phyloP scores from a whole-genome alignment of 495 filamentous ascomycete species.

The Coniosporium apollinis region DNA sequence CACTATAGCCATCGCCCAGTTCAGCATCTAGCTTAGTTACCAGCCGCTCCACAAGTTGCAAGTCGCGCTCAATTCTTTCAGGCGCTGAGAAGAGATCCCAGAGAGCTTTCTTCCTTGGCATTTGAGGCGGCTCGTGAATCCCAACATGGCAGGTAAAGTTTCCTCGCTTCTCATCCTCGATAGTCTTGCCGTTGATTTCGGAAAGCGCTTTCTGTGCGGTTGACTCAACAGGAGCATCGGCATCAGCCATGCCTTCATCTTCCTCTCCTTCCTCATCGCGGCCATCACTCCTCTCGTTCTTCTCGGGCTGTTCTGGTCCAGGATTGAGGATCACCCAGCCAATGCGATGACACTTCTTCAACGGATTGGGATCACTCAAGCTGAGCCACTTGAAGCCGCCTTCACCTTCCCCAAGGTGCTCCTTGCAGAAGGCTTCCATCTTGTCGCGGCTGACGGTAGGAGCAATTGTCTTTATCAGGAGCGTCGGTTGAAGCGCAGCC shows the following conservation, averaged over 20 bases:
- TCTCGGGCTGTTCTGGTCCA: conserved; percentile 40
- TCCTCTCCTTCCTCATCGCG: conserved; percentile 49
- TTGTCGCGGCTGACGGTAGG: conserved; percentile 91
- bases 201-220: conserved; percentile 76
- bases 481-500: conserved; percentile 63
- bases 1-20: conserved; percentile 48
- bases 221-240: conserved; percentile 9
- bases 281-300: conserved; percentile 43
- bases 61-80: conserved; percentile 71
- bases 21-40: conserved; percentile 67
- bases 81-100: conserved; percentile 93
- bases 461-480: conserved; percentile 96
- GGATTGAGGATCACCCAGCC: conserved; percentile 95
- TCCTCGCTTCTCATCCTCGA: conserved; percentile 78
- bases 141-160: conserved; percentile 97
- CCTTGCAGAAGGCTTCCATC: conserved; percentile 80
- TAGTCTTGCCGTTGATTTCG: conserved; percentile 88
- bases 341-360: conserved; percentile 93
- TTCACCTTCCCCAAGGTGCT: conserved; percentile 70
- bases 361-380: conserved; percentile 87
- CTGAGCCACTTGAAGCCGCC: conserved; percentile 86
- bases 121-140: conserved; percentile 72
- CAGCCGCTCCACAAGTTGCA: conserved; percentile 59
- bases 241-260: conserved; percentile 31
- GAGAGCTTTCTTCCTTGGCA: conserved; percentile 85